Evolutionary conservation across 2,329 filamentous ascomycete genomes (phyloP).

Genomic region (Leptographium wingfieldii): DNA sequence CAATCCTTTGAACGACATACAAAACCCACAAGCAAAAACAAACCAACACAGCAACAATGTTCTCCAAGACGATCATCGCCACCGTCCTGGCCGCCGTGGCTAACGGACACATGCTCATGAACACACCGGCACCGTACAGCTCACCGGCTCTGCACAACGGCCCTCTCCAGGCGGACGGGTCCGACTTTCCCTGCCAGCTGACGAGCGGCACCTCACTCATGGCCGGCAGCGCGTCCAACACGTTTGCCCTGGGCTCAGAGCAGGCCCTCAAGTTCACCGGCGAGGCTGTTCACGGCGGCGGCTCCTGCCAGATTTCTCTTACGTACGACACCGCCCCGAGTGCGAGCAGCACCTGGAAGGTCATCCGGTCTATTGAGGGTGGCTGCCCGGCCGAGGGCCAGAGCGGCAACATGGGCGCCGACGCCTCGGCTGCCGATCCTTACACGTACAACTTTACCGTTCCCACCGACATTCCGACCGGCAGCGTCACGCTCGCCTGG

Average conservation of each 20-base stretch:
- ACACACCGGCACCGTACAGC: conserved; percentile 50
- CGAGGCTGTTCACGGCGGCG: conserved; percentile 72
- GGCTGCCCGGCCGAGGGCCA: conserved; percentile 59
- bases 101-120: conserved; percentile 68
- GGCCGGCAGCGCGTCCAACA: conserved; percentile 36
- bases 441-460: conserved; percentile 57
- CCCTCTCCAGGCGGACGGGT: conserved; percentile 48
- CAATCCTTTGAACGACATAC: conserved; percentile 16
- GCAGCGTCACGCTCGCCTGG: conserved; percentile 76
- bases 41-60: conserved; percentile 30
- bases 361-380: conserved; percentile 78
- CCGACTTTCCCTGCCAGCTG: conserved; percentile 75
- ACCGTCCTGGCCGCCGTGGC: conserved; percentile 45
- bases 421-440: conserved; percentile 30
- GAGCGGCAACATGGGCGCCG: conserved; percentile 42
- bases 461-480: conserved; percentile 57
- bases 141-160: conserved; percentile 34
- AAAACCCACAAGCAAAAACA: neutral
- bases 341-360: conserved; percentile 62
- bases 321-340: conserved; percentile 64
- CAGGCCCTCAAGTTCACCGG: conserved; percentile 56
- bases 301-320: conserved; percentile 80
- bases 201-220: conserved; percentile 33
- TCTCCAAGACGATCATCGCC: conserved; percentile 31
- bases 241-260: conserved; percentile 49